A percentile compares a stretch with the other conserved stretches of the same genome.
These are phyloP conservation scores for Thermochaetoides thermophila DNA, from an alignment of 495 filamentous ascomycete species.

Conservation along the genomic window DNA sequence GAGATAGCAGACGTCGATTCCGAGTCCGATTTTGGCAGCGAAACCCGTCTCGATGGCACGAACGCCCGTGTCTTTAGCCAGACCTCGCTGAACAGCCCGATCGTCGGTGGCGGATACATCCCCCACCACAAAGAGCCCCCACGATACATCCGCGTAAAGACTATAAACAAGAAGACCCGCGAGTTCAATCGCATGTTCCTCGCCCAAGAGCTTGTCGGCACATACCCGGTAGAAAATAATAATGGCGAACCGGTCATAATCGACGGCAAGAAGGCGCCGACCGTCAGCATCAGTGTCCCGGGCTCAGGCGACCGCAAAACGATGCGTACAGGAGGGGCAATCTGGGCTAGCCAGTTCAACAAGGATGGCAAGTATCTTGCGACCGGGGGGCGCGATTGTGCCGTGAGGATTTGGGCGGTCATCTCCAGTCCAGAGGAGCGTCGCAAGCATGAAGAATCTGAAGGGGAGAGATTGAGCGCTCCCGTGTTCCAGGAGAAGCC, in stretches of 20 bases:
- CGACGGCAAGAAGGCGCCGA: slow-evolving; percentile 14
- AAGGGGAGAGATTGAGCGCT: slow-evolving; percentile 58
- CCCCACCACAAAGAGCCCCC: slow-evolving; percentile 83
- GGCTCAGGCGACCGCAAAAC: slow-evolving; percentile 22
- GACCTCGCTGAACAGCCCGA: slow-evolving; percentile 40
- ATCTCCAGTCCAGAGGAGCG: slow-evolving; percentile 72
- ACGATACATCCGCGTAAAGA: slow-evolving; percentile 72
- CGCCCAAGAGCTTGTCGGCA: slow-evolving; percentile 66
- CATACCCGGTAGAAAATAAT: slow-evolving; percentile 12
- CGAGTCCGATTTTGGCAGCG: slow-evolving; percentile 51
- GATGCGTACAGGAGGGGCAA: slow-evolving; percentile 37
- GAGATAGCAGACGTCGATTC: slow-evolving; percentile 46
- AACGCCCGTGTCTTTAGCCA: slow-evolving; percentile 59
- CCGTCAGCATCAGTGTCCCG: slow-evolving; percentile 24
- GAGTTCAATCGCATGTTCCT: slow-evolving; percentile 82
- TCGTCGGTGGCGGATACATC: slow-evolving; percentile 58
- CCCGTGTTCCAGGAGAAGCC: slow-evolving; percentile 80
- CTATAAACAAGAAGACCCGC: slow-evolving; percentile 67
- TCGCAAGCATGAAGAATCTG: slow-evolving; percentile 49
- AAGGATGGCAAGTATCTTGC: slow-evolving; percentile 87
- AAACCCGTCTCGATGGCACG: slow-evolving; percentile 58
- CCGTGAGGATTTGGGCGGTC: slow-evolving; percentile 84
- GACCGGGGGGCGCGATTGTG: slow-evolving; percentile 71
- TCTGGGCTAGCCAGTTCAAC: slow-evolving; percentile 89
- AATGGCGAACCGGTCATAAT: neutral